Conservation (phyloP, 306 rosid genomes). For the Echinosophora koreensis region DNA sequence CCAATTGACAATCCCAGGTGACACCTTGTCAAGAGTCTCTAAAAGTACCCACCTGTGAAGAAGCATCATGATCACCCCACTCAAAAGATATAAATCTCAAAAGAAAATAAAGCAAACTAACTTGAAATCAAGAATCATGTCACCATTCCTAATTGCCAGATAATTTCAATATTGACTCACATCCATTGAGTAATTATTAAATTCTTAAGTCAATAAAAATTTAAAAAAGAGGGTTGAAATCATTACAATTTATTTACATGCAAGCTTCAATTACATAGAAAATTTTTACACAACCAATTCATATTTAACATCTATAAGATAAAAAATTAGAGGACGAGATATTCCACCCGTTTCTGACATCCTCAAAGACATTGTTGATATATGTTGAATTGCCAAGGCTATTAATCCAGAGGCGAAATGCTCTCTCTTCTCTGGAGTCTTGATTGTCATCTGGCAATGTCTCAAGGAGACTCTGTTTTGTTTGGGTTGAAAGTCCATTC, state of each 20-base stretch:
- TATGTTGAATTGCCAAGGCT: constrained; percentile 81
- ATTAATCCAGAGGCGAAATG: constrained; percentile 95
- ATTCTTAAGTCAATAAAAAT: not conserved
- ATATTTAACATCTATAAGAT: constrained; percentile 7
- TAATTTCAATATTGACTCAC: not conserved
- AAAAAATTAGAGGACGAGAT: constrained; percentile 2
- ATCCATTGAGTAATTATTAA: not conserved
- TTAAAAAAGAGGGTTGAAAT: not conserved
- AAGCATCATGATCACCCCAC: constrained; percentile 16
- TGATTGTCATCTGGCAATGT: constrained; percentile 75
- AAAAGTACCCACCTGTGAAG: constrained; percentile 87
- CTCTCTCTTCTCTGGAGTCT: constrained; percentile 94
- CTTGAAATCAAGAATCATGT: not conserved
- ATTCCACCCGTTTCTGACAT: constrained; percentile 82
- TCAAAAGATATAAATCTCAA: constrained; percentile 14
- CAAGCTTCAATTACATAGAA: constrained; percentile 9
- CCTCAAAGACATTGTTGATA: constrained; percentile 96
- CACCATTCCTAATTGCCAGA: constrained; percentile 7
- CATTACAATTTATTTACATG: not conserved
- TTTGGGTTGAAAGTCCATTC: constrained; percentile 88
- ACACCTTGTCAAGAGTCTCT: constrained; percentile 88
- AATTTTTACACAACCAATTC: not conserved
- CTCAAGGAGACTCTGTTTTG: constrained; percentile 81
- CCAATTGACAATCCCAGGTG: constrained; percentile 96
- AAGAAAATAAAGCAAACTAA: not conserved